These are phyloP conservation scores for Gymnopilus dilepis DNA, from an alignment of 768 basidiomycete genomes.

Conservation along the genomic window DNA sequence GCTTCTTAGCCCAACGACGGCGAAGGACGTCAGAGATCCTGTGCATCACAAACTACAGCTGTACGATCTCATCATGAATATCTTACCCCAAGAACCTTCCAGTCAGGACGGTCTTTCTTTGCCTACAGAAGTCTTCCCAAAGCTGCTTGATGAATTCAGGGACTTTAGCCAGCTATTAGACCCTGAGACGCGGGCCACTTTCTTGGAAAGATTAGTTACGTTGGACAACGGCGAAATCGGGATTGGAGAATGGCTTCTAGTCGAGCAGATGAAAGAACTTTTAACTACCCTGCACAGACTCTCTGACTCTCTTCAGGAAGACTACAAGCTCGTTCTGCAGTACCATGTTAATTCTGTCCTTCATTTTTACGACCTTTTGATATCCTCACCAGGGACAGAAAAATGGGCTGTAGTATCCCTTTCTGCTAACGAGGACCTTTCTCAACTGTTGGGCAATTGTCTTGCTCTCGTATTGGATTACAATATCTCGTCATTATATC, in stretches of 20 bases:
- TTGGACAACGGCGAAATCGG: slow-evolving; percentile 63
- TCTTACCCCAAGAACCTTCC: slow-evolving; percentile 49
- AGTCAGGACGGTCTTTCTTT: slow-evolving; percentile 48
- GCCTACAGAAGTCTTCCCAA: slow-evolving; percentile 61
- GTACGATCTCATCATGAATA: slow-evolving; percentile 58
- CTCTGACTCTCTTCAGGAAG: slow-evolving; percentile 23
- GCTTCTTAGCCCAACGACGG: slow-evolving; percentile 56
- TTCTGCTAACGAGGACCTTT: slow-evolving; percentile 47
- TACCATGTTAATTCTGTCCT: slow-evolving; percentile 57
- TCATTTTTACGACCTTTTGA: slow-evolving; percentile 52
- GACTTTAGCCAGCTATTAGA: slow-evolving; percentile 63
- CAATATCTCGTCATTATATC: slow-evolving; percentile 48
- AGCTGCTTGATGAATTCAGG: slow-evolving; percentile 56
- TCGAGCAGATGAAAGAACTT: slow-evolving; percentile 65
- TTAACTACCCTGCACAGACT: slow-evolving; percentile 38
- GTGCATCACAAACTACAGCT: slow-evolving; percentile 59
- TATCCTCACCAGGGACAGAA: slow-evolving; percentile 42
- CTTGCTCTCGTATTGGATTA: slow-evolving; percentile 54
- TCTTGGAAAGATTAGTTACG: slow-evolving; percentile 58
- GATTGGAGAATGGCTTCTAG: slow-evolving; percentile 72
- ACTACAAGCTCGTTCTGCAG: slow-evolving; percentile 45
- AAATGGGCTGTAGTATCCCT: slow-evolving; percentile 52
- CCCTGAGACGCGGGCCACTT: slow-evolving; percentile 53
- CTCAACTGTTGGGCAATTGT: slow-evolving; percentile 42
- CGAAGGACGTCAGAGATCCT: slow-evolving; percentile 54